Conservation (phyloP, 306 rosid genomes). For the Alnus glutinosa region DNA sequence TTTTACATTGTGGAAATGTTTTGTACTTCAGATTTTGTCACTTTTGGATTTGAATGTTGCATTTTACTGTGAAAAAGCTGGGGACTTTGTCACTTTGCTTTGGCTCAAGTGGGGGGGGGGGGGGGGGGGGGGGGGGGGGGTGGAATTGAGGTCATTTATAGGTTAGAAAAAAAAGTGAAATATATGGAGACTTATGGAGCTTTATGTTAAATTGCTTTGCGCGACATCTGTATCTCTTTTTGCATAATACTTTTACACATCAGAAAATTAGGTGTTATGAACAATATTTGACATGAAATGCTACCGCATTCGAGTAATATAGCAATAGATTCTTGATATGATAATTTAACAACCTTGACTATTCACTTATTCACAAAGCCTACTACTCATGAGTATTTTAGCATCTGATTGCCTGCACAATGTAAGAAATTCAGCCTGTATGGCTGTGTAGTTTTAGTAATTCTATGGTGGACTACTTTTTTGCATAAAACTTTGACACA, state of each 20-base stretch:
- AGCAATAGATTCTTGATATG: neutral
- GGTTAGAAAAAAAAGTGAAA: neutral
- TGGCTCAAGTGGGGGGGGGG: neutral
- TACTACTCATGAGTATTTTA: neutral
- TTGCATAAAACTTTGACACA: neutral
- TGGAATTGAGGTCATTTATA: neutral
- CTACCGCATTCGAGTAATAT: neutral
- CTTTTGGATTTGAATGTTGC: neutral
- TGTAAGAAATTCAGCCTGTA: neutral
- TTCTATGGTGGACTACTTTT: no score
- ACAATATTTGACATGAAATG: constrained; percentile 3
- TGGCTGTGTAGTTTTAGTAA: neutral
- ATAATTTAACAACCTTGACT: neutral
- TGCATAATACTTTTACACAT: neutral
- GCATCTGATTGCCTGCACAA: neutral
- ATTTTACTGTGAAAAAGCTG: neutral
- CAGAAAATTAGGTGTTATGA: neutral
- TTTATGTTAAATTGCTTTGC: neutral
- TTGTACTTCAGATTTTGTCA: neutral
- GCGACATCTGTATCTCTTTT: neutral
- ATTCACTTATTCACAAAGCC: neutral
- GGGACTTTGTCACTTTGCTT: neutral
- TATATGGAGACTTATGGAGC: neutral
- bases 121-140: neutral
- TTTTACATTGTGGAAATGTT: neutral